phyloP scores from a whole-genome alignment of 257 asterid species.

The Verbena officinalis region DNA sequence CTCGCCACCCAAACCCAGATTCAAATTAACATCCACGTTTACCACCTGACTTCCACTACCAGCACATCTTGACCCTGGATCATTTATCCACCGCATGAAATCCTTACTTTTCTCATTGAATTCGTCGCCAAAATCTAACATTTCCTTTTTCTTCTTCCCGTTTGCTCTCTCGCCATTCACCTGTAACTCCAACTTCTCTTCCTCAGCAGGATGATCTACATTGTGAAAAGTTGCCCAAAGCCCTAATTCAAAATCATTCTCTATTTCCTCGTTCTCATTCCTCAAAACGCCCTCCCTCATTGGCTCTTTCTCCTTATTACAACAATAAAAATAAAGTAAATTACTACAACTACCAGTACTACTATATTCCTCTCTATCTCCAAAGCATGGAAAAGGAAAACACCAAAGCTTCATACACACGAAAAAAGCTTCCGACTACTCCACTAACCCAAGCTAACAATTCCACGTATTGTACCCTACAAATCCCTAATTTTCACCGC shows the following conservation, averaged over 20 bases:
- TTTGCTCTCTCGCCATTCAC: constrained; percentile 27
- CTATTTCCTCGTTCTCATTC: constrained; percentile 51
- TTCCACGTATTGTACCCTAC: constrained; percentile 33
- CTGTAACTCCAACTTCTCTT: constrained; percentile 30
- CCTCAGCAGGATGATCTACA: constrained; percentile 15
- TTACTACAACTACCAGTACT: neutral
- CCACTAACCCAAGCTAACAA: constrained; percentile 54
- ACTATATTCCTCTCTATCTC: constrained; percentile 54
- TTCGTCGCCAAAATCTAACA: constrained; percentile 22
- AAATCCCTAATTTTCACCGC: constrained; percentile 38
- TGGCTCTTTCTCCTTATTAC: constrained; percentile 15
- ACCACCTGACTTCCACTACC: constrained; percentile 37
- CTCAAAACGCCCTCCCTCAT: constrained; percentile 51
- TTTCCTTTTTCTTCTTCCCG: constrained; percentile 25
- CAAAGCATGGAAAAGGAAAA: constrained; percentile 69
- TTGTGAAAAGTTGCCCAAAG: constrained; percentile 33
- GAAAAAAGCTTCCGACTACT: constrained; percentile 31
- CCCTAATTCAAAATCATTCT: constrained; percentile 51
- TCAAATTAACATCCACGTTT: constrained; percentile 58
- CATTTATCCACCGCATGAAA: constrained; percentile 37
- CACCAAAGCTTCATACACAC: constrained; percentile 91
- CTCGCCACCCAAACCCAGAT: constrained; percentile 72
- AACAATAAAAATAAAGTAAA: constrained; percentile 20
- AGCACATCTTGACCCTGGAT: constrained; percentile 31
- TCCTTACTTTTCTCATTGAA: constrained; percentile 33